These are phyloP conservation scores for Globisporangium abappressorium DNA, from an alignment of 352 stramenopile species.

Conservation along the genomic window DNA sequence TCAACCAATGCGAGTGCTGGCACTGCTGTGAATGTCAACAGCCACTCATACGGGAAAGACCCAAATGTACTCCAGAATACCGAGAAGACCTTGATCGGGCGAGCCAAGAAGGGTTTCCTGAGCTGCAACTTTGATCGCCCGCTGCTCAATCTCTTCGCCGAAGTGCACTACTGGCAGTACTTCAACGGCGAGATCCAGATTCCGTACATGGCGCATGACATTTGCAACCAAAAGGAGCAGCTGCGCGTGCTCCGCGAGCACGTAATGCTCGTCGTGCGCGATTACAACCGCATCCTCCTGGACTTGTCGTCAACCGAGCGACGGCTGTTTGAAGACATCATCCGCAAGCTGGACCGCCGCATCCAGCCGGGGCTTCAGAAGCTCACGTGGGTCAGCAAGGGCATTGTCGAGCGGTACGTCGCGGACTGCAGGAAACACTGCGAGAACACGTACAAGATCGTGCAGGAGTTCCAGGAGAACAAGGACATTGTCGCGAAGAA, in stretches of 20 bases:
- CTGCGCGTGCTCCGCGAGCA: slow-evolving; percentile 90
- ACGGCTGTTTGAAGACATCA: slow-evolving; percentile 93
- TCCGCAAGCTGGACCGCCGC: slow-evolving; percentile 91
- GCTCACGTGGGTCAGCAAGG: slow-evolving; percentile 91
- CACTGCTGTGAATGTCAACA: slow-evolving; percentile 35
- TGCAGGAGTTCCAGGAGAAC: slow-evolving; percentile 88
- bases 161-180: slow-evolving; percentile 91
- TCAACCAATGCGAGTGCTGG: not conserved
- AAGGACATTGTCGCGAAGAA: slow-evolving; percentile 86
- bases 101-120: slow-evolving; percentile 83
- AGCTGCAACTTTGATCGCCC: slow-evolving; percentile 95
- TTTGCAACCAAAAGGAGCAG: slow-evolving; percentile 93
- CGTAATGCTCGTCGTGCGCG: slow-evolving; percentile 93
- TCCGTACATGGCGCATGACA: slow-evolving; percentile 94
- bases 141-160: slow-evolving; percentile 90
- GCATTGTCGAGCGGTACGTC: slow-evolving; percentile 92
- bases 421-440: slow-evolving; percentile 88
- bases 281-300: slow-evolving; percentile 95
- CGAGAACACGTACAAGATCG: slow-evolving; percentile 85
- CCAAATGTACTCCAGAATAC: slow-evolving; percentile 69
- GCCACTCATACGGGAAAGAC: slow-evolving; percentile 34
- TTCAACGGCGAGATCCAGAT: slow-evolving; percentile 93
- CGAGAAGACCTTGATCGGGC: slow-evolving; percentile 76
- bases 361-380: slow-evolving; percentile 92
- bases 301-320: slow-evolving; percentile 89